These are phyloP conservation scores for Verbascum thapsus DNA, from an alignment of 257 asterid genomes.

Conservation along the genomic window DNA sequence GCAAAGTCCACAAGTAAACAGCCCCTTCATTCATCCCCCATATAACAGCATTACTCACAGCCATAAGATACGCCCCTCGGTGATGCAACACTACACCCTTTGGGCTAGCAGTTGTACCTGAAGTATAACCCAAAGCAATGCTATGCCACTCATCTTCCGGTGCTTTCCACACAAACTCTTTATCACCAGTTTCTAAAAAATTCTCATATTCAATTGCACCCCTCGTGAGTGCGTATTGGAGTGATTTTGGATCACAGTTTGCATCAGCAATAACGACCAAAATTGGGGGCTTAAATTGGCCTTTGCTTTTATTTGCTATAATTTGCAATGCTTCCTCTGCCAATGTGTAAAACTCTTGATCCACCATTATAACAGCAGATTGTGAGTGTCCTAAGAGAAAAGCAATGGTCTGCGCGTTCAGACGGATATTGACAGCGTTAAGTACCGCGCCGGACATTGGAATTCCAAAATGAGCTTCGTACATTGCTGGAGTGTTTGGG, in stretches of 20 bases:
- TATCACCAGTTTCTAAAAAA: slow-evolving; percentile 78
- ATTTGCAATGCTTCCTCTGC: slow-evolving; percentile 80
- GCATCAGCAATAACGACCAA: slow-evolving; percentile 74
- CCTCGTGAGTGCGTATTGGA: slow-evolving; percentile 63
- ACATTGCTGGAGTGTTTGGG: slow-evolving; percentile 86
- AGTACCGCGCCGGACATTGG: slow-evolving; percentile 96
- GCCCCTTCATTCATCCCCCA: slow-evolving; percentile 88
- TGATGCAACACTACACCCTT: slow-evolving; percentile 96
- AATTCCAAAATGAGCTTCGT: slow-evolving; percentile 89
- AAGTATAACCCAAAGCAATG: slow-evolving; percentile 87
- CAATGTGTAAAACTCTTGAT: slow-evolving; percentile 73
- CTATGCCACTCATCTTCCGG: slow-evolving; percentile 97
- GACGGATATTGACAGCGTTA: slow-evolving; percentile 86
- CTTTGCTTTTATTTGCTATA: slow-evolving; percentile 45
- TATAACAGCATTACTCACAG: slow-evolving; percentile 62
- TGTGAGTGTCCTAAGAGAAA: slow-evolving; percentile 83
- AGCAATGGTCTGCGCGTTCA: slow-evolving; percentile 76
- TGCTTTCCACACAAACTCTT: slow-evolving; percentile 68
- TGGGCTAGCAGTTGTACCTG: slow-evolving; percentile 97
- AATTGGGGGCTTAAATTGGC: slow-evolving; percentile 53
- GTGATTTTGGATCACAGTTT: slow-evolving; percentile 58
- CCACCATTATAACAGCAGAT: slow-evolving; percentile 74
- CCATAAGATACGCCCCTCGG: slow-evolving; percentile 94
- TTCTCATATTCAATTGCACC: slow-evolving; percentile 85
- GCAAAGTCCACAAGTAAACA: slow-evolving; percentile 87